Conservation (phyloP, 192 early-diverging fungal species). For the Coemansia sp. region DNA sequence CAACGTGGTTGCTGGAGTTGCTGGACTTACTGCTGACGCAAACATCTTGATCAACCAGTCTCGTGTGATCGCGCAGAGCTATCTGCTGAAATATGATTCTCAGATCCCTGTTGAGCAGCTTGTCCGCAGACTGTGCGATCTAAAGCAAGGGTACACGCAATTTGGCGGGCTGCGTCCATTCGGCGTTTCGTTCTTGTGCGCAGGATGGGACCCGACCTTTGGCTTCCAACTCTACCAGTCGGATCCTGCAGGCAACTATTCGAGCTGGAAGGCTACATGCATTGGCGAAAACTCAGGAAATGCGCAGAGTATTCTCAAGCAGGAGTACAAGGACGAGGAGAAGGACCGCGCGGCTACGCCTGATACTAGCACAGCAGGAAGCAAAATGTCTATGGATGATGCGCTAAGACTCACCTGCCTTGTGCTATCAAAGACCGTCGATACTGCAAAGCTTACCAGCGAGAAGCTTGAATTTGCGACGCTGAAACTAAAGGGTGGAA, state of each 20-base stretch:
- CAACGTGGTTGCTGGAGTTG: constrained; percentile 92
- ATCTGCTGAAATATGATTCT: constrained; percentile 85
- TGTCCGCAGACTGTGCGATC: constrained; percentile 92
- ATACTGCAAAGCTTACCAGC: constrained; percentile 84
- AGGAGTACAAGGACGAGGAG: constrained; percentile 92
- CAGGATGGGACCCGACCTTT: constrained; percentile 85
- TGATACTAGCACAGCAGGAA: constrained; percentile 3
- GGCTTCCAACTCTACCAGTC: constrained; percentile 99
- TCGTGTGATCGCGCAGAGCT: constrained; percentile 84
- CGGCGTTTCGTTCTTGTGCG: constrained; percentile 98
- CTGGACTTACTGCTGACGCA: constrained; percentile 94
- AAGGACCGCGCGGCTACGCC: constrained; percentile 7
- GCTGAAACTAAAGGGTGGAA: constrained; percentile 59
- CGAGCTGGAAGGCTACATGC: constrained; percentile 98
- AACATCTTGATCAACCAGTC: constrained; percentile 94
- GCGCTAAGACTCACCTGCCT: constrained; percentile 91
- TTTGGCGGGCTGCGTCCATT: constrained; percentile 98
- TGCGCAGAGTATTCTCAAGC: constrained; percentile 91
- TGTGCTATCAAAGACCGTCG: constrained; percentile 97
- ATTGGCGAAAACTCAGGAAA: constrained; percentile 94
- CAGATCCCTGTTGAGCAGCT: constrained; percentile 94
- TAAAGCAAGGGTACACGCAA: constrained; percentile 99
- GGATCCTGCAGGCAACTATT: constrained; percentile 98
- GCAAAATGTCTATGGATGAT: constrained; percentile 72
- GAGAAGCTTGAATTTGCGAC: constrained; percentile 95